Percentiles rank a stretch among this genome's conserved stretches.
Evolutionary conservation across 495 filamentous ascomycete genomes (phyloP).

Genomic region (Podospora comata): DNA sequence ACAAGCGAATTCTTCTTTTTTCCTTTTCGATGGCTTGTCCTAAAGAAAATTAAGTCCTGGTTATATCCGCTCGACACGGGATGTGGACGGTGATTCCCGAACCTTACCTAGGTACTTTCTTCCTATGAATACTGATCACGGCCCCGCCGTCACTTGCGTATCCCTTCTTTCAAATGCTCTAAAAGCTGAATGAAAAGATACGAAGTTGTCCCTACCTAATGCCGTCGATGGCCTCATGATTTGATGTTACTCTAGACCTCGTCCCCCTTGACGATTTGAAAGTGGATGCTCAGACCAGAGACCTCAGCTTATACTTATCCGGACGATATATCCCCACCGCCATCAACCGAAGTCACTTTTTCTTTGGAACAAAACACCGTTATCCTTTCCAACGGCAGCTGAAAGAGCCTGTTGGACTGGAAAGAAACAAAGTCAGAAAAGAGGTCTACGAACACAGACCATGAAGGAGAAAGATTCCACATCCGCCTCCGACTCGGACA

Average conservation of each 20-base stretch:
- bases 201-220: too few relatives aligned
- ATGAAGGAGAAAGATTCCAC: conserved; percentile 20
- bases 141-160: neutral
- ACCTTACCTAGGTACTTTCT: neutral
- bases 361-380: neutral
- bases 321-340: neutral
- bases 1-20: neutral
- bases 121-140: neutral
- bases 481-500: conserved; percentile 20
- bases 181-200: neutral
- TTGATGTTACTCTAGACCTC: neutral
- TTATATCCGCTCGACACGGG: conserved; percentile 12
- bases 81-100: neutral
- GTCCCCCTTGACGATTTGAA: neutral
- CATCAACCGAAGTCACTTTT: neutral
- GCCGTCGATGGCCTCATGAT: neutral
- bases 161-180: neutral
- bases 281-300: neutral
- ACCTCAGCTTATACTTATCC: neutral
- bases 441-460: neutral
- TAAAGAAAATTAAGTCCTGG: conserved; percentile 8
- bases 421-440: neutral
- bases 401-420: neutral
- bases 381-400: neutral
- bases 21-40: neutral